Conservation (phyloP, 169 alveolate species). For the Eimeria praecox region DNA sequence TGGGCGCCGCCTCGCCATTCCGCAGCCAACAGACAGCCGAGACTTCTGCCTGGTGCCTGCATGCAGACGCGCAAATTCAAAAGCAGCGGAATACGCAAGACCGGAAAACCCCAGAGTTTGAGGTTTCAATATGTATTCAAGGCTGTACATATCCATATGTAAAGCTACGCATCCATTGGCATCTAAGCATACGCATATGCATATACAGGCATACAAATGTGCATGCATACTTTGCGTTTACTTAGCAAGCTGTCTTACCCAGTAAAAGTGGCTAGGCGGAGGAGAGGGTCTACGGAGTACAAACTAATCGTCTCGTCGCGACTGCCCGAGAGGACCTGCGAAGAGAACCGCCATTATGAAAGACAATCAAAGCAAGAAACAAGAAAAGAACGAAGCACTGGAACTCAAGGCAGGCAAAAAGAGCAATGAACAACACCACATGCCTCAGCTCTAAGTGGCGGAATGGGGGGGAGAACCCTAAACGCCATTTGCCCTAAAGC, state of each 20-base stretch:
- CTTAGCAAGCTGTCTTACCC: slow-evolving; percentile 59
- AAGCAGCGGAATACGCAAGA: background rate
- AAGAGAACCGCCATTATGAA: background rate
- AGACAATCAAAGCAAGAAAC: background rate
- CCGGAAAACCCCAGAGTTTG: background rate
- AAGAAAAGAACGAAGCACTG: background rate
- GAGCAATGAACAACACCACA: background rate
- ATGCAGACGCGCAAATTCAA: background rate
- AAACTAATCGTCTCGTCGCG: slow-evolving; percentile 79
- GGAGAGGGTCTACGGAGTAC: slow-evolving; percentile 74
- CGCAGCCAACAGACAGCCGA: slow-evolving; percentile 82
- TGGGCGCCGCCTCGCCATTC: slow-evolving; percentile 53
- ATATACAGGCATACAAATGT: background rate
- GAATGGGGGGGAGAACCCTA: too few species aligned
- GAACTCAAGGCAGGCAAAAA: background rate
- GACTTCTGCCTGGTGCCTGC: slow-evolving; percentile 79
- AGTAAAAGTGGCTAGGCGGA: slow-evolving; percentile 71
- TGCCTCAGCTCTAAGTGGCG: background rate
- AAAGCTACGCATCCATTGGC: too few species aligned
- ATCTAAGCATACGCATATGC: background rate
- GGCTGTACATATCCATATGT: background rate
- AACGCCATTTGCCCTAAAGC: background rate
- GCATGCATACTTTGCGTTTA: background rate
- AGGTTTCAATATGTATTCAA: background rate
- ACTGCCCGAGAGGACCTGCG: slow-evolving; percentile 73